Evolutionary conservation across 345 rosid species (phyloP).

Genomic region (Sisymbrium altissimum): DNA sequence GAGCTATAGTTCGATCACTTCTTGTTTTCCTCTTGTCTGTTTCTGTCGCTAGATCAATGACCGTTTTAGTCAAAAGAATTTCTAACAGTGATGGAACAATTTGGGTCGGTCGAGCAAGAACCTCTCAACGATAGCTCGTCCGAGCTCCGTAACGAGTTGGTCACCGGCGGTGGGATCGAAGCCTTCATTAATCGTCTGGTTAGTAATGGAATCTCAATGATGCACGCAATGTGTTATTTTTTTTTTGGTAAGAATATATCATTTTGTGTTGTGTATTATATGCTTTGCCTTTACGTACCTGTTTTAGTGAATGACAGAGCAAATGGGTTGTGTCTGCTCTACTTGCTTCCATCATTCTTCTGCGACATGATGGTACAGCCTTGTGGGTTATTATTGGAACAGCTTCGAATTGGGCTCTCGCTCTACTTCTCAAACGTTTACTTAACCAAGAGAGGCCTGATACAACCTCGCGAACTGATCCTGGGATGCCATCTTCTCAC

Average conservation of each 20-base stretch:
- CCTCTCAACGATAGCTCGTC: constrained; percentile 26
- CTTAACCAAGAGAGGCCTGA: constrained; percentile 72
- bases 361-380: constrained; percentile 67
- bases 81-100: constrained; percentile 32
- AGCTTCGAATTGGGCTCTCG: constrained; percentile 46
- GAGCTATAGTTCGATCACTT: not conserved
- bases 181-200: constrained; percentile 64
- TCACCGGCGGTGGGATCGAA: constrained; percentile 41
- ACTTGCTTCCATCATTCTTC: constrained; percentile 48
- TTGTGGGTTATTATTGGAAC: constrained; percentile 68
- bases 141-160: constrained; percentile 5
- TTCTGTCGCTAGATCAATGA: constrained; percentile 32
- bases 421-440: constrained; percentile 49
- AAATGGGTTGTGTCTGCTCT: constrained; percentile 66
- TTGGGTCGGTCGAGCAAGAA: constrained; percentile 42
- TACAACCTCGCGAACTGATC: constrained; percentile 56
- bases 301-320: constrained; percentile 50
- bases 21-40: not conserved
- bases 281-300: not conserved
- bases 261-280: not conserved
- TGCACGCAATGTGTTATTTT: constrained; percentile 7
- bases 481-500: constrained; percentile 95
- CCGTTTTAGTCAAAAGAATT: constrained; percentile 27
- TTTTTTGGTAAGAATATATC: not conserved
- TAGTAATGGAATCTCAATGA: constrained; percentile 17